phyloP scores from a whole-genome alignment of 2,329 filamentous ascomycete genomes.

The Sporothrix inflata region DNA sequence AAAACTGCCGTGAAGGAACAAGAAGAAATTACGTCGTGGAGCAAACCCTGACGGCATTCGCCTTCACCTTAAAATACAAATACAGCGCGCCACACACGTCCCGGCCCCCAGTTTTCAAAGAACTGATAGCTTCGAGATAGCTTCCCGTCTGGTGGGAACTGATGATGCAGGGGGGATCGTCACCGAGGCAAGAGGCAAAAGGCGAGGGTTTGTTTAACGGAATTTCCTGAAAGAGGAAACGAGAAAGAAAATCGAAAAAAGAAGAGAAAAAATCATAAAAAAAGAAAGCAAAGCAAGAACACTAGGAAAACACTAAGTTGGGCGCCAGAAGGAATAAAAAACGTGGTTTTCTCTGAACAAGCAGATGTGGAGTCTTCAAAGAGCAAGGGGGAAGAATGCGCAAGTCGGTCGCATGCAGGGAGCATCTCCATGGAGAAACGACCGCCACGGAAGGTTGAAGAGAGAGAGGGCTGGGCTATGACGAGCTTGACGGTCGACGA shows the following conservation, averaged over 20 bases:
- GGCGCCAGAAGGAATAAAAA: not conserved
- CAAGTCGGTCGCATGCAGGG: not conserved
- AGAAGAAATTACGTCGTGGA: not conserved
- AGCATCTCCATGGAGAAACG: not conserved
- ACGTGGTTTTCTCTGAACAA: not conserved
- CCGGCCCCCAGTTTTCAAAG: not conserved
- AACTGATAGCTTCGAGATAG: conserved; percentile 10
- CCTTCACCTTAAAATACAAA: not conserved
- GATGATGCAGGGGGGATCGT: not conserved
- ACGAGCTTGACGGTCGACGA: no score
- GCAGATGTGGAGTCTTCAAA: not conserved
- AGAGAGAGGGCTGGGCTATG: not conserved
- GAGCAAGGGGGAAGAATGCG: no score
- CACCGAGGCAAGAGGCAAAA: not conserved
- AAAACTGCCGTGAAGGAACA: conserved; percentile 9
- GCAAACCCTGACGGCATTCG: not conserved
- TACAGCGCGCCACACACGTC: not conserved
- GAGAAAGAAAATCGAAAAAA: not conserved
- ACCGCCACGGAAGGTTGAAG: not conserved
- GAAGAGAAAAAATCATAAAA: not conserved
- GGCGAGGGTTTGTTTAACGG: not conserved
- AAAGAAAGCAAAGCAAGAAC: not conserved
- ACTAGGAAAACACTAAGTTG: not conserved
- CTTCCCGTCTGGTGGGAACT: not conserved
- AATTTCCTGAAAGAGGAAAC: not conserved